A percentile compares a stretch with the other conserved stretches of the same genome.
These are phyloP conservation scores for Diaporthe aspalathi DNA, from an alignment of 2,329 filamentous ascomycete genomes.

Conservation along the genomic window DNA sequence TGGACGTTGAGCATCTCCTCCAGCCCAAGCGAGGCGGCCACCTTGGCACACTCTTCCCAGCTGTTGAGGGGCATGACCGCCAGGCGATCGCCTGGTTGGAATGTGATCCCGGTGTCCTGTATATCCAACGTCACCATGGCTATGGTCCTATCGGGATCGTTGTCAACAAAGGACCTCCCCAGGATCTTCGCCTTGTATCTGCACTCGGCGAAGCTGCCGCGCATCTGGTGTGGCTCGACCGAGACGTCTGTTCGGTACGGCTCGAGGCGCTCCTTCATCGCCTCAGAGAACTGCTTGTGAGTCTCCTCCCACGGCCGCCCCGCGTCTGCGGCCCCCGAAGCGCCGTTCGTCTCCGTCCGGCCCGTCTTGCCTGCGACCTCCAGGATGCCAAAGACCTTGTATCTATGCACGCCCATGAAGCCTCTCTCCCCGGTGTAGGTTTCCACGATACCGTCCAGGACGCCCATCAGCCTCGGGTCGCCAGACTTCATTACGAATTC, in stretches of 20 bases:
- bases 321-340: conserved; percentile 57
- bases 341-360: conserved; percentile 63
- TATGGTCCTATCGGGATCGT: conserved; percentile 58
- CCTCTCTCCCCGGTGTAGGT: conserved; percentile 66
- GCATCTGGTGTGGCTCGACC: conserved; percentile 64
- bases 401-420: conserved; percentile 67
- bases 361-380: conserved; percentile 66
- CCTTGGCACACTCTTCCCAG: conserved; percentile 66
- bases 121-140: conserved; percentile 64
- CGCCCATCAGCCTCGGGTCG: conserved; percentile 62
- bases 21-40: conserved; percentile 62
- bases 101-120: conserved; percentile 64
- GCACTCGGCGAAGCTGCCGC: conserved; percentile 66
- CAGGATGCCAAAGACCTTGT: conserved; percentile 67
- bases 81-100: conserved; percentile 63
- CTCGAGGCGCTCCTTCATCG: conserved; percentile 65
- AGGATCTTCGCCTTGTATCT: conserved; percentile 61
- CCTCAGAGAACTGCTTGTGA: conserved; percentile 62
- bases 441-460: conserved; percentile 65
- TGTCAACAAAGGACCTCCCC: conserved; percentile 58
- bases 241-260: conserved; percentile 59
- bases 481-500: conserved; percentile 64
- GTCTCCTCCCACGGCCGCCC: conserved; percentile 62
- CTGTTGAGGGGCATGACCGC: conserved; percentile 66
- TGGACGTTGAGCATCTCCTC: conserved; percentile 58